Conservation (phyloP, 164 flowering plant species). For the Chloranthus sessilifolius region DNA sequence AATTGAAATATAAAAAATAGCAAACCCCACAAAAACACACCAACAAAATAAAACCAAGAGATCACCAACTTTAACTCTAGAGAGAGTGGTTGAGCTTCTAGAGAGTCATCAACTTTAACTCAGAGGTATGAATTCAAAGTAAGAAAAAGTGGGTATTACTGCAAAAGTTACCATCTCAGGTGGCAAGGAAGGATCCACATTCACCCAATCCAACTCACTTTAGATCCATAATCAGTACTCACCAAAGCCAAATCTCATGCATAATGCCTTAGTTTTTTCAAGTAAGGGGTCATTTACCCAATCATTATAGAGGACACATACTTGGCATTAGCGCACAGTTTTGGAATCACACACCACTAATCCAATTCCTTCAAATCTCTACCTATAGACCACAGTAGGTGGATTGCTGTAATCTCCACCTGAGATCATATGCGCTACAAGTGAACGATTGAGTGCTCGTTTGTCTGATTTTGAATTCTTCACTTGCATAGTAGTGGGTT, state of each 20-base stretch:
- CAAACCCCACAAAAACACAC: too few species aligned
- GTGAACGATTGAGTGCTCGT: slow-evolving; percentile 59
- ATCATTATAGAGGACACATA: slow-evolving; percentile 82
- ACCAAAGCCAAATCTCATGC: slow-evolving; percentile 64
- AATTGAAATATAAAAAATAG: too few species aligned
- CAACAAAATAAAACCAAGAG: too few species aligned
- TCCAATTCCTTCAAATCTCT: slow-evolving; percentile 26
- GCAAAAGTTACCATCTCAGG: slow-evolving; percentile 76
- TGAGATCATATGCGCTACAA: slow-evolving; percentile 78
- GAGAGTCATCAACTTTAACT: slow-evolving; percentile 38
- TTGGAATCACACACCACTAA: slow-evolving; percentile 58
- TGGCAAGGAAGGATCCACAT: slow-evolving; percentile 56
- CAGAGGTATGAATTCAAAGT: slow-evolving; percentile 91
- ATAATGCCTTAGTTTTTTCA: slow-evolving; percentile 69
- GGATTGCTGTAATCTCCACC: slow-evolving; percentile 67
- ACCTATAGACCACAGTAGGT: slow-evolving; percentile 80
- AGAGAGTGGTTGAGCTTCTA: slow-evolving; percentile 69
- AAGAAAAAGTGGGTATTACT: slow-evolving; percentile 74
- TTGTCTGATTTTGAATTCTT: slow-evolving; percentile 71
- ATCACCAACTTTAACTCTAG: slow-evolving; percentile 65
- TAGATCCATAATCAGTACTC: slow-evolving; percentile 89
- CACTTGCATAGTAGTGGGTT: slow-evolving; percentile 67
- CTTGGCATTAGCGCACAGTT: slow-evolving; percentile 77
- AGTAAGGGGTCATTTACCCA: slow-evolving; percentile 78
- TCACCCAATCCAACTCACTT: slow-evolving; percentile 92